Base-by-base conservation (phyloP, 1,139 yeast species). In the Torulaspora pretoriensis region DNA sequence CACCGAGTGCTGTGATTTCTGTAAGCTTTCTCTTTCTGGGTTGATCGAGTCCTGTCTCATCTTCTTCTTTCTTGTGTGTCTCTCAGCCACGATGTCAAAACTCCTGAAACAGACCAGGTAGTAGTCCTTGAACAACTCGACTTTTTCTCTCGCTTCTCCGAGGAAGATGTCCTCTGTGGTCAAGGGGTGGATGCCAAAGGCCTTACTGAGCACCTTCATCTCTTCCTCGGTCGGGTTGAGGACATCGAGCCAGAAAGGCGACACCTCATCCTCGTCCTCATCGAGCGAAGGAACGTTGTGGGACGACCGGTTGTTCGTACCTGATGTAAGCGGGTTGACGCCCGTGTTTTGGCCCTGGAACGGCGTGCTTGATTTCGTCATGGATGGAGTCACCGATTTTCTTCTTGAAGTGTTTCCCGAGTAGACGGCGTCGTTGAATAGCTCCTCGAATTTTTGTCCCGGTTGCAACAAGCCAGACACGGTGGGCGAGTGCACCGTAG, bases 131-230 rank as follows among this genome's bases (percentile, higher is more conserved):
- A 92, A 92, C 38, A 92, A 66, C 65, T 92, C 98, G 17, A 92
- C 97, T 61, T 92, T 92, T 66, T 92, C 98, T 49, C 98, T 78
- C 1, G 96, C 83, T 60, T 92, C 98, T 2, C 96, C 96, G 28
- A 90, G 71, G 54, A 87, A 87, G 45, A 92, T 92, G 69, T 92
- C 98, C 63, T 92, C 98, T 0, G 97, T 86, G 0, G 98, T 92
- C 57, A 90, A 75, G 0, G 97, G 97, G 65, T 90, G 98, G 48
- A 90, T 87, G 0, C 95, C 95, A 67, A 92, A 92, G 0, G 97
- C 81, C 57, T 89, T 89, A 23, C 95, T 81, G 12, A 92, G 61
- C 0, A 86, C 94, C 62, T 89, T 89, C 96, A 92, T 90, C 65
- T 92, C 98, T 52, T 87, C 96, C 58, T 90, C 98, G 0, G 96